These are phyloP conservation scores for Alnus glutinosa DNA, from an alignment of 306 rosid species.

Conservation along the genomic window DNA sequence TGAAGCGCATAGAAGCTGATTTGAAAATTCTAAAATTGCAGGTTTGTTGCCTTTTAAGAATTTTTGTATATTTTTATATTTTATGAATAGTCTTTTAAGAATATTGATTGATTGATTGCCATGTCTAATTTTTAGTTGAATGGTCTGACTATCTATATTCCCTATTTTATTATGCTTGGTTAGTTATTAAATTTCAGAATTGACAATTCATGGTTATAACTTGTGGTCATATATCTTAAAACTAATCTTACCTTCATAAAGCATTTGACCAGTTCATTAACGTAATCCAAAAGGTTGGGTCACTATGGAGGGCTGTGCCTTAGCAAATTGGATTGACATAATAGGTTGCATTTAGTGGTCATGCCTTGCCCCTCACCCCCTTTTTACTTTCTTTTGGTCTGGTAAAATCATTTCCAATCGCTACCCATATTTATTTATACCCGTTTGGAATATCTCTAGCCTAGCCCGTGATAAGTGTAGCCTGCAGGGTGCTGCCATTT, in stretches of 20 bases:
- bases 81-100: background rate
- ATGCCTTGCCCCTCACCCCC: too few relatives aligned
- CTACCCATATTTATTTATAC: too few relatives aligned
- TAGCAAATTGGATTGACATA: background rate
- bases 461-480: too few relatives aligned
- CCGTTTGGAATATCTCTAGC: too few relatives aligned
- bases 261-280: background rate
- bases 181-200: background rate
- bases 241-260: background rate
- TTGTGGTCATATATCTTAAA: background rate
- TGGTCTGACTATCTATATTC: background rate
- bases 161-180: background rate
- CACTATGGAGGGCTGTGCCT: background rate
- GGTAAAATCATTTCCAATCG: too few relatives aligned
- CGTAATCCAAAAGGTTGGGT: background rate
- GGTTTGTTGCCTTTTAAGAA: slow-evolving; percentile 40
- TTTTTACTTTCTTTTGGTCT: too few relatives aligned
- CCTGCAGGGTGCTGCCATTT: too few relatives aligned
- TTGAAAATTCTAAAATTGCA: slow-evolving; percentile 84
- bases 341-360: too few relatives aligned
- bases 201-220: background rate
- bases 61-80: too few relatives aligned
- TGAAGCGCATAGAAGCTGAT: slow-evolving; percentile 89
- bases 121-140: slow-evolving; percentile 7
- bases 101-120: slow-evolving; percentile 26